Base-by-base conservation (phyloP, 257 asterid genomes). In the Thymus mandschuricus region DNA sequence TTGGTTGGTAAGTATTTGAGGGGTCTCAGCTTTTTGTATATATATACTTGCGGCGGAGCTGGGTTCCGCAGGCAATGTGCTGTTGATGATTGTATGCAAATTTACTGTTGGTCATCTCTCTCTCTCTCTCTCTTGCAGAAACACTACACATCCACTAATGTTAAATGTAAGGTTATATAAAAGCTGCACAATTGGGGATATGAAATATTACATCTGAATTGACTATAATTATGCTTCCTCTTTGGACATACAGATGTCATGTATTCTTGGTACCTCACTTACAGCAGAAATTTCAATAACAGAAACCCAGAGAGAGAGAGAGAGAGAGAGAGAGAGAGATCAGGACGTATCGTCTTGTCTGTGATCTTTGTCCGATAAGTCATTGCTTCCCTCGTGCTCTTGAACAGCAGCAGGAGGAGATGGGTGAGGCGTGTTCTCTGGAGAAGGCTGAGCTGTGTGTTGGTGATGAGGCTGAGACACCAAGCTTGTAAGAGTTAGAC, bases 401-500 rank as follows among this genome's bases (percentile, higher is more conserved):
- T 76, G 88, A 52, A 59, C 55, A 72, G 38, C 73, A 35, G 76
- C 69, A 60, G 84, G 66, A 56, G 60, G 54, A 68, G 63, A 10
- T 44, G 49, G 11, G 15, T 43, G 80, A 33, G 75, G 70, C 60
- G 71, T 74, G 67, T 69, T 80, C 64, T 85, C 91, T 61, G 56
- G 71, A 1, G 77, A 65, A 11, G 75, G 72, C 59, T 62, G 81
- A 65, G 82, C 77, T 45, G 74, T 41, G 44, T 68, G 84, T 66
- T 79, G 91, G 65, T 78, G 88, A 70, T 85, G 96, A 7, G 75
- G 64, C 72, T 85, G 96, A 7, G 75, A 69, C 30, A 79, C 85
- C 82, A 93, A 84, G 87, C 95, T 93, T 12, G 96, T 74, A 7
- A 93, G 96, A 62, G 96, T 74, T 5, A 93, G 96, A 62, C 98